Percentiles rank a stretch among this genome's conserved stretches.
Conservation (phyloP, 2,329 filamentous ascomycete genomes). For the Teratosphaeria nubilosa region DNA sequence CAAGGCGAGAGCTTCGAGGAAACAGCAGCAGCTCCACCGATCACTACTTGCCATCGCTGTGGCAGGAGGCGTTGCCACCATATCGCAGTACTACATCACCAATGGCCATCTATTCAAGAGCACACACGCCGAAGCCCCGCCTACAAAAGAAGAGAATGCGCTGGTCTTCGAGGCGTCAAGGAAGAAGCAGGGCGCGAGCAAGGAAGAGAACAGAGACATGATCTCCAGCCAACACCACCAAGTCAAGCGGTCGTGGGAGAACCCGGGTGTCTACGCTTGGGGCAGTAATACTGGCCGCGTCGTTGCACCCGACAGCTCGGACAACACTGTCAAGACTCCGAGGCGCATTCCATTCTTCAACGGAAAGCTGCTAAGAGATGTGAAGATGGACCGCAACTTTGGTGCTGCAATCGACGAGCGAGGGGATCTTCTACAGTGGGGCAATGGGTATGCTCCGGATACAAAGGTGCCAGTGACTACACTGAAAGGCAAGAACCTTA, state of each 20-base stretch:
- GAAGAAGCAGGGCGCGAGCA: slow-evolving; percentile 39
- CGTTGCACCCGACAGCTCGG: slow-evolving; percentile 73
- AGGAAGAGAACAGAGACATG: slow-evolving; percentile 61
- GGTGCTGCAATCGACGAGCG: slow-evolving; percentile 80
- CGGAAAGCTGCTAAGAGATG: slow-evolving; percentile 69
- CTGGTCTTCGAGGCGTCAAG: slow-evolving; percentile 60
- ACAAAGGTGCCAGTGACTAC: slow-evolving; percentile 58
- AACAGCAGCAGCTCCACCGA: slow-evolving; percentile 38
- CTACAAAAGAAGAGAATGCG: slow-evolving; percentile 34
- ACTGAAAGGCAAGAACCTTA: slow-evolving; percentile 69
- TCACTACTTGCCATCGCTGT: slow-evolving; percentile 33
- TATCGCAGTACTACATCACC: slow-evolving; percentile 34
- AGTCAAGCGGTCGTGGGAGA: slow-evolving; percentile 69
- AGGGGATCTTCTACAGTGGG: slow-evolving; percentile 89
- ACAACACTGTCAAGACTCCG: slow-evolving; percentile 67
- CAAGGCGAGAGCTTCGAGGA: slow-evolving; percentile 19
- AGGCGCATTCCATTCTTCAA: slow-evolving; percentile 74
- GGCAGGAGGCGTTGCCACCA: slow-evolving; percentile 34
- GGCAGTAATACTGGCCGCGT: slow-evolving; percentile 77
- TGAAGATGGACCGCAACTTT: slow-evolving; percentile 74
- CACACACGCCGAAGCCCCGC: slow-evolving; percentile 40
- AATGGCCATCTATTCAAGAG: slow-evolving; percentile 30
- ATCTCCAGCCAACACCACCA: slow-evolving; percentile 81
- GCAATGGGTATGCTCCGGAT: slow-evolving; percentile 59
- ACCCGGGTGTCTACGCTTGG: slow-evolving; percentile 89